These are phyloP conservation scores for Sophora flavescens DNA, from an alignment of 306 rosid species.

Conservation along the genomic window DNA sequence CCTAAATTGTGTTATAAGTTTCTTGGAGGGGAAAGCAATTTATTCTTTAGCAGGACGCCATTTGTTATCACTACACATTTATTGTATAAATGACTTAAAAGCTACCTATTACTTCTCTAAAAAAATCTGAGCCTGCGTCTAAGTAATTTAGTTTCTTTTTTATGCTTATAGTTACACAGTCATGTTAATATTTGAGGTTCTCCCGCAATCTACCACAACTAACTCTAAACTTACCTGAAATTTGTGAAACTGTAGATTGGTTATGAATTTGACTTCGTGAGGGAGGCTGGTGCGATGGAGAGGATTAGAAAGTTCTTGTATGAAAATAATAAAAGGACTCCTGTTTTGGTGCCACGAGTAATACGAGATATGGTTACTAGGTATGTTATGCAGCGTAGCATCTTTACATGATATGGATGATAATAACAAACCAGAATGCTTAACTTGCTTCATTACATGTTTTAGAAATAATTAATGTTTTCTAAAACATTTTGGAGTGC, in stretches of 20 bases:
- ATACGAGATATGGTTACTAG: conserved; percentile 75
- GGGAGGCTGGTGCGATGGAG: conserved; percentile 90
- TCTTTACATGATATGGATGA: conserved; percentile 44
- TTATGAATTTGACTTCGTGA: conserved; percentile 90
- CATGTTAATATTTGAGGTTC: conserved; percentile 32
- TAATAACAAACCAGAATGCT: conserved; percentile 34
- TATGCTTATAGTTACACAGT: conserved; percentile 26
- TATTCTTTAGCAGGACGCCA: conserved; percentile 14
- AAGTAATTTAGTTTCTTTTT: conserved; percentile 33
- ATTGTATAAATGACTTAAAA: not conserved
- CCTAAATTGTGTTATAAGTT: conserved; percentile 12
- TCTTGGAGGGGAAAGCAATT: conserved; percentile 19
- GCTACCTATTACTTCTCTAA: not conserved
- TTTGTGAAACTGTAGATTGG: conserved; percentile 76
- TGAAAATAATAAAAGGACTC: conserved; percentile 71
- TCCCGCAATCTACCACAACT: conserved; percentile 38
- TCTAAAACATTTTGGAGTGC: not conserved
- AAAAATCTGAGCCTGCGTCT: conserved; percentile 14
- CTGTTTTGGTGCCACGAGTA: conserved; percentile 85
- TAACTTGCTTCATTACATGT: not conserved
- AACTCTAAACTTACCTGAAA: conserved; percentile 45
- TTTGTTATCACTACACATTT: conserved; percentile 23
- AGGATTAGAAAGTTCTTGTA: conserved; percentile 72
- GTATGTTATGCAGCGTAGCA: conserved; percentile 52
- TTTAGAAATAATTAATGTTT: not conserved